Evolutionary conservation across 2,329 filamentous ascomycete genomes (phyloP), one percentile per base, ranked within the genome.

Genomic region (Aspergillus sp.): DNA sequence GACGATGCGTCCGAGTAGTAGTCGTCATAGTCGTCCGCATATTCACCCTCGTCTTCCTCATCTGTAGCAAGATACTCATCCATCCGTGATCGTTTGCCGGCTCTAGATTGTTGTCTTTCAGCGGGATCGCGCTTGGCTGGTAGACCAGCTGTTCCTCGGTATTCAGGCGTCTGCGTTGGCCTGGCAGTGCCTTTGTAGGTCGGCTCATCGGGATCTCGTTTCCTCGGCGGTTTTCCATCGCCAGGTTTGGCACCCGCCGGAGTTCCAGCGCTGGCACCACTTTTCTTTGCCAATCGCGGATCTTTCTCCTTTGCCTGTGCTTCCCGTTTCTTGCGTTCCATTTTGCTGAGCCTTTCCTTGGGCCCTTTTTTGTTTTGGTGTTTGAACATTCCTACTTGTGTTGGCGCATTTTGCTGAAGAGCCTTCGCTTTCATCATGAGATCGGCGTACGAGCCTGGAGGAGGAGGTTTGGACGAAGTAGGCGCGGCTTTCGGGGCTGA

Each of bases 361-460:
- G 77, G 70, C 3, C 60, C 63, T 4, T 69, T 47, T 54, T 82
- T 22, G 17, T 30, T 30, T 9, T 41, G 79, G 56, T 83, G 77
- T 60, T 78, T 81, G 61, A 82, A 76, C 41, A 74, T 69, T 35
- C 78, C 78, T 33, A 77, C 63, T 47, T 66, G 56, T 33, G 71
- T 63, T 20, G 72, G 66, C 12, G 70, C 71, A 53, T 72, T 69
- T 44, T 75, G 67, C 58, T 71, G 74, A 48, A 73, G 72, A 43
- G 76, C 76, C 60, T 82, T 78, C 41, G 81, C 82, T 55, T 75
- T 73, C 49, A 74, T 73, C 65, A 84, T 73, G 39, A 83, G 72
- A 44, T 80, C 80, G 39, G 79, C 75, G 62, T 77, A 85, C 1
- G 77, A 80, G 23, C 79, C 78, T 56, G 77, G 78, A 50, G 78